Conservation (phyloP, 176 grass and related monocot species). For the Tillandsia fasciculata region DNA sequence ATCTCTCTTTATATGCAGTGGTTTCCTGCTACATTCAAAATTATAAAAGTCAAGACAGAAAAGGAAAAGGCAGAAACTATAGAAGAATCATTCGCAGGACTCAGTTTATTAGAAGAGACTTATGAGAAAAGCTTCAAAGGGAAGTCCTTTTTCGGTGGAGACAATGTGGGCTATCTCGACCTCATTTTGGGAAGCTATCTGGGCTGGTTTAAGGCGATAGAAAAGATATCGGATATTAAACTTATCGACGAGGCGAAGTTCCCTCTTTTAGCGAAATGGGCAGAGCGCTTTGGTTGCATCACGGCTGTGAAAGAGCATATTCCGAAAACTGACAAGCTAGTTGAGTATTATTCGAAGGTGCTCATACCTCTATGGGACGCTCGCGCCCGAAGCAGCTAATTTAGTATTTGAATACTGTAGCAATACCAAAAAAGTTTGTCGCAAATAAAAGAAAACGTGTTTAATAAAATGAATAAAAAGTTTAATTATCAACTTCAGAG, state of each 20-base stretch:
- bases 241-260: conserved; percentile 34
- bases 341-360: too few species aligned
- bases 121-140: conserved; percentile 14
- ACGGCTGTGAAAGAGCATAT: too few species aligned
- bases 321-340: too few species aligned
- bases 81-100: neutral
- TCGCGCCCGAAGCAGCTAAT: too few species aligned
- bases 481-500: too few species aligned
- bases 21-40: neutral
- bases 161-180: conserved; percentile 48
- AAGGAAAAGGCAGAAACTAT: conserved; percentile 25
- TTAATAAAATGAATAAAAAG: too few species aligned
- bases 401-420: too few species aligned
- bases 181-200: conserved; percentile 43
- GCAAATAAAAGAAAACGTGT: too few species aligned
- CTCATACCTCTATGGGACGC: too few species aligned
- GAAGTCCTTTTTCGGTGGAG: conserved; percentile 51
- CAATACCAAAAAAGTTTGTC: too few species aligned
- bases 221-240: conserved; percentile 18
- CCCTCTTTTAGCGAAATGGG: conserved; percentile 48
- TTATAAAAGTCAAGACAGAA: conserved; percentile 1
- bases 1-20: too few species aligned
- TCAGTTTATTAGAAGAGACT: conserved; percentile 43
- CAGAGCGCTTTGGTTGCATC: conserved; percentile 22
- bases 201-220: conserved; percentile 29